phyloP scores from a whole-genome alignment of 345 rosid genomes.

The Populus simonii region DNA sequence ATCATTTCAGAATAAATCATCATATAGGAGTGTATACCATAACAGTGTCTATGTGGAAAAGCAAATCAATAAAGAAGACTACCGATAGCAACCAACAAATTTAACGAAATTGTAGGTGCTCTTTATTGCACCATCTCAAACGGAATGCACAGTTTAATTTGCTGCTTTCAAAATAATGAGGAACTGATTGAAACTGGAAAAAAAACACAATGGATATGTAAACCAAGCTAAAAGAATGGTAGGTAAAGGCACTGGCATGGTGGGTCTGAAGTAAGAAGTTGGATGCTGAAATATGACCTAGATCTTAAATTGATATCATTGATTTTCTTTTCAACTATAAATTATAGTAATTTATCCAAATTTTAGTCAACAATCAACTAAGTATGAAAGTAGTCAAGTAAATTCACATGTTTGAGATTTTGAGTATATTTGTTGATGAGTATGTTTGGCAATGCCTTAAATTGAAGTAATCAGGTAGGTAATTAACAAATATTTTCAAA shows the following conservation, averaged over 20 bases:
- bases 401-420: not conserved
- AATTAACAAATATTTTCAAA: not conserved
- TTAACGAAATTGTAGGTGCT: not conserved
- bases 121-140: not conserved
- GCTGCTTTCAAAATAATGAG: not conserved
- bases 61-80: not conserved
- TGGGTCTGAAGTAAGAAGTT: not conserved
- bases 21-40: not conserved
- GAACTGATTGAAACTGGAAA: not conserved
- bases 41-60: not conserved
- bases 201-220: not conserved
- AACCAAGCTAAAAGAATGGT: not conserved
- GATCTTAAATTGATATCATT: not conserved
- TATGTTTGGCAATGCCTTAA: not conserved
- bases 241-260: no score
- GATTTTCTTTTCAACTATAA: not conserved
- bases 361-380: not conserved
- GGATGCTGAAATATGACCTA: not conserved
- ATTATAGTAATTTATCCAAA: no score
- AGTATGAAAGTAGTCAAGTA: not conserved
- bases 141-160: not conserved
- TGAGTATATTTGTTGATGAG: not conserved
- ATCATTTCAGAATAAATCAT: constrained; percentile 12
- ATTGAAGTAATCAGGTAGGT: not conserved
- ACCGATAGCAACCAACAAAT: not conserved